These are phyloP conservation scores for Hypoxylon subgilvum DNA, from an alignment of 495 filamentous ascomycete species.

Conservation along the genomic window DNA sequence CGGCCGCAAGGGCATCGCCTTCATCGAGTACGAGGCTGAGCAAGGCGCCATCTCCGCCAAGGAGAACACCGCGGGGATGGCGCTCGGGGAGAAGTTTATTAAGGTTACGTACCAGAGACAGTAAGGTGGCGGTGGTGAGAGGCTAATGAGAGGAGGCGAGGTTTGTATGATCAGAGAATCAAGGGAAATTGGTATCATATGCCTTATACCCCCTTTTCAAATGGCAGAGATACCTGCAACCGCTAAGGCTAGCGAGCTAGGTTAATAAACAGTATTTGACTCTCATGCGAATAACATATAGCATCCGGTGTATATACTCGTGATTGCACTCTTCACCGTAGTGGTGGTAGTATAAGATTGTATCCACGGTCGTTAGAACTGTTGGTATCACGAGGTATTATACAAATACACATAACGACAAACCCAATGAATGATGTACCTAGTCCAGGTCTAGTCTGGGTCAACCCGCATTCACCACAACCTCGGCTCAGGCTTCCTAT, in stretches of 20 bases:
- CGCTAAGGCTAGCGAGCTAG: neutral
- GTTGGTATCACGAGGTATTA: constrained; percentile 33
- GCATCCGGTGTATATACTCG: neutral
- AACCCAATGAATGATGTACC: constrained; percentile 2
- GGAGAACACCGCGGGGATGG: constrained; percentile 91
- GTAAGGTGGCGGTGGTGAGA: constrained; percentile 44
- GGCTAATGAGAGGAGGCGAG: constrained; percentile 1
- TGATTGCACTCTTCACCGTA: neutral
- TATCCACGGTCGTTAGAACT: constrained; percentile 20
- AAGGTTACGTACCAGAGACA: constrained; percentile 94
- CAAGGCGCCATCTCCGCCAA: constrained; percentile 90
- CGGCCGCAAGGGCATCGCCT: constrained; percentile 86
- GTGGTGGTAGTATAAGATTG: neutral
- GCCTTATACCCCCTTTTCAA: constrained; percentile 16
- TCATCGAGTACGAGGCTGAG: constrained; percentile 94
- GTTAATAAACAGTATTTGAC: neutral
- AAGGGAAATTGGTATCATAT: neutral
- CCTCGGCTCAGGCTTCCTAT: neutral
- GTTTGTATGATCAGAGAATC: constrained; percentile 20
- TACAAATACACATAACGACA: constrained; percentile 24
- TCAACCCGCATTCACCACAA: neutral
- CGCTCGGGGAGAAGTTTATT: constrained; percentile 68
- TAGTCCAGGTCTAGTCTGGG: neutral
- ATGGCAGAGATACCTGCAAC: neutral
- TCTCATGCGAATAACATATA: neutral